phyloP scores from a whole-genome alignment of 345 rosid species.

The Rubroshorea leprosula region DNA sequence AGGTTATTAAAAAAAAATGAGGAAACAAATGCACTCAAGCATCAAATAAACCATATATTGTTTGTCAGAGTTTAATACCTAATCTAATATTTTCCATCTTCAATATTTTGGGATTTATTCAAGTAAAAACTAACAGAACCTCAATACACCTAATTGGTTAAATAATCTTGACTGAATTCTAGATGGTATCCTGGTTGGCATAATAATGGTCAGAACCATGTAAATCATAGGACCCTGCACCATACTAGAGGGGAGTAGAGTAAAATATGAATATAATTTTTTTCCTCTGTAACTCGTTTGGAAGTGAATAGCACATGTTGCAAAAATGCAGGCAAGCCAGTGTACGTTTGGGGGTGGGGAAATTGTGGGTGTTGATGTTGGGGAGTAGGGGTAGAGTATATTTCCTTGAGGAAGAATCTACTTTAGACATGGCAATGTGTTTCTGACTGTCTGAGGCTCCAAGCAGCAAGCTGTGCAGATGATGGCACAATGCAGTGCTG shows the following conservation, averaged over 20 bases:
- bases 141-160: conserved; percentile 6
- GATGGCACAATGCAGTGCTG: no score
- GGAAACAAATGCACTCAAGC: no score
- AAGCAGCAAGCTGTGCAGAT: no score
- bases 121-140: conserved; percentile 1
- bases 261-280: neutral
- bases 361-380: no score
- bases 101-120: neutral
- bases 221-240: neutral
- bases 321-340: no score
- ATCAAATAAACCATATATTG: no score
- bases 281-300: neutral
- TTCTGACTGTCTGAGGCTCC: no score
- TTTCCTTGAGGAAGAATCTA: no score
- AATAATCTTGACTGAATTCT: neutral
- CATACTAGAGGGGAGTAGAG: neutral
- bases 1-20: neutral
- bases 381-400: no score
- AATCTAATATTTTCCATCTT: neutral
- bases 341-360: no score
- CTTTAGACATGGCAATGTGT: no score
- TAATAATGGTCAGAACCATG: neutral
- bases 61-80: neutral
- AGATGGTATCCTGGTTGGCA: neutral
- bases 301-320: no score